Evolutionary conservation across 495 filamentous ascomycete species (phyloP).

Genomic region (Cryomyces antarcticus): DNA sequence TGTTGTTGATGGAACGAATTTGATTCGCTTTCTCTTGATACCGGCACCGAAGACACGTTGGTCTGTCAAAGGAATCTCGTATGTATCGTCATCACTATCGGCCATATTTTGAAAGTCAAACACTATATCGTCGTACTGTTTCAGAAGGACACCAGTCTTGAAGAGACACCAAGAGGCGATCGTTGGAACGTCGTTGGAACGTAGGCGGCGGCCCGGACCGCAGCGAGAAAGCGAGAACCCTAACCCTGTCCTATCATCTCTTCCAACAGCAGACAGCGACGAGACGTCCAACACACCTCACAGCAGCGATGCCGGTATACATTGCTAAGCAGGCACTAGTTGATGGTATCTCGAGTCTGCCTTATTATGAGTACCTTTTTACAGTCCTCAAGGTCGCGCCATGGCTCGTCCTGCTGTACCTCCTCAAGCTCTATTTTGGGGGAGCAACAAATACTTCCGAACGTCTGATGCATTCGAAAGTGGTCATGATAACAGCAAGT

Average conservation of each 20-base stretch:
- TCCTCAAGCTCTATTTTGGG: slow-evolving; percentile 59
- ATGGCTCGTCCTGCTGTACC: slow-evolving; percentile 35
- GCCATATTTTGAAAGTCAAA: neutral
- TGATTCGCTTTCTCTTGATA: slow-evolving; percentile 54
- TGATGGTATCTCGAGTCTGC: slow-evolving; percentile 48
- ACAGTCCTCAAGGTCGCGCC: slow-evolving; percentile 36
- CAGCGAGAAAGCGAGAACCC: no score
- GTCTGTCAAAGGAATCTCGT: slow-evolving; percentile 48
- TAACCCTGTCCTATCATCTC: no score
- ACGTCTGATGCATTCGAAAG: slow-evolving; percentile 75
- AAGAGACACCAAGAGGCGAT: no score
- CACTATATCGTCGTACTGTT: no score
- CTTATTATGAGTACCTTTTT: slow-evolving; percentile 26
- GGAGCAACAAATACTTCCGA: slow-evolving; percentile 61
- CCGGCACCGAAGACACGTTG: slow-evolving; percentile 65
- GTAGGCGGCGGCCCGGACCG: no score
- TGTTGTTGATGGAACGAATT: slow-evolving; percentile 52
- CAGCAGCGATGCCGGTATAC: slow-evolving; percentile 51
- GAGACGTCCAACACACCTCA: no score
- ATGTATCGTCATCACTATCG: slow-evolving; percentile 29
- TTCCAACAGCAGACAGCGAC: no score
- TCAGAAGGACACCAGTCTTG: no score
- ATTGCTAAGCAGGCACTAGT: slow-evolving; percentile 38
- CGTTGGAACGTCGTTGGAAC: no score
- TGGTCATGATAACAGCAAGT: slow-evolving; percentile 72